Evolutionary conservation across 495 filamentous ascomycete species (phyloP), one percentile per base, ranked within the genome.

Genomic region (Trypethelium eluteriae): DNA sequence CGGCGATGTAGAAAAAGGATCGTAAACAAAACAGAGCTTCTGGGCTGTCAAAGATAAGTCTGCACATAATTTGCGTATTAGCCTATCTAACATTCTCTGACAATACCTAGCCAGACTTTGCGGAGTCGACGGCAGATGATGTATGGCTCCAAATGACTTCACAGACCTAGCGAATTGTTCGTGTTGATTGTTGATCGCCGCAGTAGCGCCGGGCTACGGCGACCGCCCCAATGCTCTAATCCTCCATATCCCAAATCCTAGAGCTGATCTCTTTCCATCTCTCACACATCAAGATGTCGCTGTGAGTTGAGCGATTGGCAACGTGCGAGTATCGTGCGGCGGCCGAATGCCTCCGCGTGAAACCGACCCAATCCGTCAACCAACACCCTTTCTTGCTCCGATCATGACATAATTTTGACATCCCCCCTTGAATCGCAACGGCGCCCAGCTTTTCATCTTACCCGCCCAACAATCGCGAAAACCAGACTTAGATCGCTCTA

Each of bases 401-500:
- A 59, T 36, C 9, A 59, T 59, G 53, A 59, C 53, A 59, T 59
- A 59, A 59, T 59, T 59, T 36, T 59, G 32, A 59, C 53, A 7
- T 9, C 53, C 3, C 53, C 53, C 18, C 5, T 36, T 9, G 3
- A 35, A 35, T 36, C 53, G 53, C 53, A 59, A 36, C 53, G 53
- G 6, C 5, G 53, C 53, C 18, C 32, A 9, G 53, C 32, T 35
- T 59, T 36, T 14, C 53, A 36, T 36, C 53, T 36, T 36, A 6
- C 11, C 2, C 18, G 36, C 6, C 32, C n/a, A 7, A 36, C 32
- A 9, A 11, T 59, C 6, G 11, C 18, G 6, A 18, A n/a, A 36
- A 6, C 53, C 11, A 5, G 16, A 11, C 1, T 36, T 36, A 18
- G 3, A 32, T 59, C 18, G 32, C 18, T 34, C 18, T 18, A 59